A percentile compares a stretch with the other conserved stretches of the same genome.
Evolutionary conservation across 495 filamentous ascomycete genomes (phyloP).

Genomic region (Xylaria scruposa): DNA sequence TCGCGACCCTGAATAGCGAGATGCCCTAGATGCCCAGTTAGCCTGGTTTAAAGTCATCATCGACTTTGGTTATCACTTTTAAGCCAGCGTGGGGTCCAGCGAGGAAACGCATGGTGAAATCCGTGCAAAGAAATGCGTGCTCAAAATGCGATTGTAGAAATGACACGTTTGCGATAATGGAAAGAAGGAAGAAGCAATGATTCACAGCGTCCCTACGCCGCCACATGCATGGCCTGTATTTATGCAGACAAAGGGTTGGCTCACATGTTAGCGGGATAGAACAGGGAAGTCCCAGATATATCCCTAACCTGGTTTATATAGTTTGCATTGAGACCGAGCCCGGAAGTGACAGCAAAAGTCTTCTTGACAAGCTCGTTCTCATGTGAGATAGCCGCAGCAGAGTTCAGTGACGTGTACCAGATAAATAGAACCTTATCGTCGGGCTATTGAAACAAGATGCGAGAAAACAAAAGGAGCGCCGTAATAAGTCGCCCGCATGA

Average conservation of each 20-base stretch:
- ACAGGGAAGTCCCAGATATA: not conserved
- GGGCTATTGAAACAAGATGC: not conserved
- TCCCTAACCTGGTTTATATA: not conserved
- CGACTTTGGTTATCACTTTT: not conserved
- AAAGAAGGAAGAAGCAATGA: not conserved
- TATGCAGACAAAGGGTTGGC: conserved; percentile 5
- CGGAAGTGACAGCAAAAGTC: not conserved
- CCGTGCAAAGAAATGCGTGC: not conserved
- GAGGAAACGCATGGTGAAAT: not conserved
- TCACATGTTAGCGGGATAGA: conserved; percentile 14
- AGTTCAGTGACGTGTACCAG: not conserved
- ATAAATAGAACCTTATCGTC: not conserved
- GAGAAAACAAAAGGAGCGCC: not conserved
- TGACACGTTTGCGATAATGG: not conserved
- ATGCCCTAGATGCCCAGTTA: conserved; percentile 40
- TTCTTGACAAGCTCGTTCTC: not conserved
- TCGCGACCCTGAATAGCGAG: conserved; percentile 51
- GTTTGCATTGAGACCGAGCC: conserved; percentile 15
- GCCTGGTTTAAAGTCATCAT: not conserved
- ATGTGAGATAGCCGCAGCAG: not conserved
- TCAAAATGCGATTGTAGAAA: not conserved
- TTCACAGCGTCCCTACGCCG: not conserved
- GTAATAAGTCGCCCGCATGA: not conserved
- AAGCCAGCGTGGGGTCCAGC: not conserved
- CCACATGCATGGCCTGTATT: not conserved